Evolutionary conservation across 2,329 filamentous ascomycete genomes (phyloP).

Genomic region (Phialemonium atrogriseum): DNA sequence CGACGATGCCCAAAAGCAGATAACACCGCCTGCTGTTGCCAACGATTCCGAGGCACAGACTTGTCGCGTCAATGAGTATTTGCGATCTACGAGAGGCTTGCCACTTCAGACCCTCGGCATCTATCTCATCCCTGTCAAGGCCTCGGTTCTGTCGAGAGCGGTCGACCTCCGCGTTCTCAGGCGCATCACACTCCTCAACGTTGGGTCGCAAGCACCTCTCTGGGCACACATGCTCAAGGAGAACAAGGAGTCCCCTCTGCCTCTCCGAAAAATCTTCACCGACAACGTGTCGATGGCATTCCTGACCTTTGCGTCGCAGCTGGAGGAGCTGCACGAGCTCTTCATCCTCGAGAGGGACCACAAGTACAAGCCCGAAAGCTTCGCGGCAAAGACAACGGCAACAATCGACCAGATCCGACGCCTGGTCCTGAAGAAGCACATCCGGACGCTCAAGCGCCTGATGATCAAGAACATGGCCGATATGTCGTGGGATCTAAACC

Average conservation of each 20-base stretch:
- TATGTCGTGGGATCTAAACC: slow-evolving; percentile 47
- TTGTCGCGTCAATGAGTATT: slow-evolving; percentile 38
- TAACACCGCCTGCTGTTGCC: slow-evolving; percentile 4
- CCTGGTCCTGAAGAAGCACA: slow-evolving; percentile 49
- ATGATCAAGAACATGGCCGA: slow-evolving; percentile 52
- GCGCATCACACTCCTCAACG: slow-evolving; percentile 53
- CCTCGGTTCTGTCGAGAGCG: slow-evolving; percentile 45
- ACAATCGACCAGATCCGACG: slow-evolving; percentile 51
- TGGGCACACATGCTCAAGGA: slow-evolving; percentile 50
- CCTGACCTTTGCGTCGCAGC: slow-evolving; percentile 42
- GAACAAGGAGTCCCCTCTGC: slow-evolving; percentile 41
- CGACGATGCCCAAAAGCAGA: slow-evolving; percentile 20
- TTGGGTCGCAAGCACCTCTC: slow-evolving; percentile 51
- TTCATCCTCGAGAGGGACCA: slow-evolving; percentile 47
- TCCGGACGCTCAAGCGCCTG: slow-evolving; percentile 42
- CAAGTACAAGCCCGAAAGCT: slow-evolving; percentile 44
- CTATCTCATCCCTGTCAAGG: slow-evolving; percentile 51
- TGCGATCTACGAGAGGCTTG: slow-evolving; percentile 49
- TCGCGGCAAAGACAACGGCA: slow-evolving; percentile 39
- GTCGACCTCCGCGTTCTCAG: slow-evolving; percentile 50
- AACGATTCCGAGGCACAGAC: slow-evolving; percentile 14
- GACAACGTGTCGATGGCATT: slow-evolving; percentile 53
- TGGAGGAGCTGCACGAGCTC: slow-evolving; percentile 47
- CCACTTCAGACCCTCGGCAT: slow-evolving; percentile 45
- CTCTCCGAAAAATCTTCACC: slow-evolving; percentile 51